Evolutionary conservation across 192 early-diverging fungal species (phyloP), one percentile per base, ranked within the genome.

Genomic region (Neocallimastix lanati): DNA sequence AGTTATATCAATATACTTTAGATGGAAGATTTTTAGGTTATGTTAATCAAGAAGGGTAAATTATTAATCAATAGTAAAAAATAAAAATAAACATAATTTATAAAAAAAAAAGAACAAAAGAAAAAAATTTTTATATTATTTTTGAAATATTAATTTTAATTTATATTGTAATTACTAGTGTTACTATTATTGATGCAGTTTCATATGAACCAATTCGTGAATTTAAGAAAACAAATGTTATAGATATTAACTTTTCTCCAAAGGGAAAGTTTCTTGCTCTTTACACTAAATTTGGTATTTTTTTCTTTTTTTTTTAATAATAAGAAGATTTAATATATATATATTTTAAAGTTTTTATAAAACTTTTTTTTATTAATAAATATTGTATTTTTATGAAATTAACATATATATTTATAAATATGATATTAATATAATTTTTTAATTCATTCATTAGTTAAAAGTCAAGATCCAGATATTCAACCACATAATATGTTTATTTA

Each of bases 221-320:
- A 33, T 88, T 98, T 78, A 83, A 82, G n/a, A 84, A 85, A 78
- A 83, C 87, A 76, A 90, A 90, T 83, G 89, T 95, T 28, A 84
- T 96, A 78, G 95, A 95, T 87, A 89, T 95, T 33, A 92, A 87
- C 81, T 96, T 99, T 83, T 99, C 97, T 16, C 96, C 97, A 79
- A 88, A 88, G 79, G 95, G 94, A 80, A 95, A 89, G 29, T 99
- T 92, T 80, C 76, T 97, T 16, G 89, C 94, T 28, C 96, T 94
- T 38, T 97, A 94, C 93, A 91, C 91, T 83, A 91, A 96, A 77
- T 91, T 87, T 81, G 88, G 92, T 92, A 86, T 84, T 85, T 81
- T 1, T 78, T 33, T 28, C n/a, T n/a, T n/a, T n/a, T n/a, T n/a
- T n/a, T n/a, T n/a, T n/a, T n/a, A n/a, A n/a, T n/a, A n/a, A n/a